phyloP scores from a whole-genome alignment of 257 asterid species.

The Mentha longifolia region DNA sequence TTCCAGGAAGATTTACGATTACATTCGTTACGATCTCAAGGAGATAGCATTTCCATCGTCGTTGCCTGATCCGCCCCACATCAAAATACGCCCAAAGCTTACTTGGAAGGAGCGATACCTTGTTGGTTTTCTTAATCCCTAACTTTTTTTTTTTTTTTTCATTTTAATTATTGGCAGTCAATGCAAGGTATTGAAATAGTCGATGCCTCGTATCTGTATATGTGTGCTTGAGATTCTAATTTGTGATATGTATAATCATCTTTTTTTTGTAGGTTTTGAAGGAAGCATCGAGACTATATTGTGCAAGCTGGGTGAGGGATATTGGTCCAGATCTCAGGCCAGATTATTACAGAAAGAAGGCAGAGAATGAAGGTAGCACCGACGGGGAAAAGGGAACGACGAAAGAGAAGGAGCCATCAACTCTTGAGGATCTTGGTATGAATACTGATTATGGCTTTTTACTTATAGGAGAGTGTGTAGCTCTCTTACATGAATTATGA shows the following conservation, averaged over 20 bases:
- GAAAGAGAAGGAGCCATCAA: conserved; percentile 68
- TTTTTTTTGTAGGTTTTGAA: conserved; percentile 61
- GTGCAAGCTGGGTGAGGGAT: conserved; percentile 95
- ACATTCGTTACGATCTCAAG: conserved; percentile 81
- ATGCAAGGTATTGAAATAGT: background rate
- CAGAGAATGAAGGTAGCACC: conserved; percentile 37
- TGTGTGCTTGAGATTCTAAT: conserved; percentile 5
- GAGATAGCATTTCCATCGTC: conserved; percentile 94
- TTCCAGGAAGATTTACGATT: conserved; percentile 63
- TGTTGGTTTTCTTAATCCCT: conserved; percentile 45
- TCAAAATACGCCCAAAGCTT: conserved; percentile 60
- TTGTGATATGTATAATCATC: conserved; percentile 7
- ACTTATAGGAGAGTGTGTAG: no score
- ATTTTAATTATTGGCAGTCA: background rate
- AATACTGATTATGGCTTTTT: background rate
- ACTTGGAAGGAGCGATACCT: conserved; percentile 74
- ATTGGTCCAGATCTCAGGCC: conserved; percentile 96
- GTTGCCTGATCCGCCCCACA: conserved; percentile 86
- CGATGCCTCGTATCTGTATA: background rate
- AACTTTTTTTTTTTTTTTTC: background rate
- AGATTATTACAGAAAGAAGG: conserved; percentile 60
- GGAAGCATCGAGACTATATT: conserved; percentile 81
- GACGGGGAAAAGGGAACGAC: conserved; percentile 36
- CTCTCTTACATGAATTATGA: no score
- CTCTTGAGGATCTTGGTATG: conserved; percentile 88